Evolutionary conservation across 768 basidiomycete species (phyloP).

Genomic region (Atractiella rhizophila): DNA sequence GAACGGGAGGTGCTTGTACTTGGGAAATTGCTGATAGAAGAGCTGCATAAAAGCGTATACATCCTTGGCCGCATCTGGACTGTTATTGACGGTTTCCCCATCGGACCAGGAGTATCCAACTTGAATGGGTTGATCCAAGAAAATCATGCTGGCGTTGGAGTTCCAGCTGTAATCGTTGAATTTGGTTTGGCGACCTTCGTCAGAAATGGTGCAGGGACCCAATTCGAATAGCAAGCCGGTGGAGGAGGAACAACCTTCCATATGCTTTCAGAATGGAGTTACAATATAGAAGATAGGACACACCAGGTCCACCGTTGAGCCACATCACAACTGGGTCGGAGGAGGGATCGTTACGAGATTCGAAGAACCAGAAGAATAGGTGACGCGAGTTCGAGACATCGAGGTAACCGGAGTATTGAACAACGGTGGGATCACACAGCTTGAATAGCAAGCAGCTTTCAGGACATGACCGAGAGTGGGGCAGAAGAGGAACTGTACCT

Average conservation of each 20-base stretch:
- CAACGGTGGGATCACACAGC: no score
- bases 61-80: slow-evolving; percentile 66
- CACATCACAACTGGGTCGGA: slow-evolving; percentile 65
- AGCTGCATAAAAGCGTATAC: slow-evolving; percentile 56
- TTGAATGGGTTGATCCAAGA: slow-evolving; percentile 35
- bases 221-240: slow-evolving; percentile 78
- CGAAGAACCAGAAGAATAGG: slow-evolving; percentile 69
- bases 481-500: no score
- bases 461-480: no score
- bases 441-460: no score
- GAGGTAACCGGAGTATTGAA: slow-evolving; percentile 31
- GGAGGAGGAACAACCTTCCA: no score
- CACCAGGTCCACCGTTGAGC: slow-evolving; percentile 52
- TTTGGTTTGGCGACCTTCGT: slow-evolving; percentile 44
- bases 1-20: slow-evolving; percentile 46
- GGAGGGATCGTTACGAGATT: slow-evolving; percentile 45
- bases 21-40: slow-evolving; percentile 47
- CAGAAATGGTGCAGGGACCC: slow-evolving; percentile 53
- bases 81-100: slow-evolving; percentile 46
- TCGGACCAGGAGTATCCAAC: slow-evolving; percentile 77
- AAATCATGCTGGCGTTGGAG: slow-evolving; percentile 22
- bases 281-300: no score
- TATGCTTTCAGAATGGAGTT: no score
- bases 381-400: slow-evolving; percentile 56
- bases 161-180: slow-evolving; percentile 71